Conservation (phyloP, 106 monocot genomes). For the Ottelia alismoides region DNA sequence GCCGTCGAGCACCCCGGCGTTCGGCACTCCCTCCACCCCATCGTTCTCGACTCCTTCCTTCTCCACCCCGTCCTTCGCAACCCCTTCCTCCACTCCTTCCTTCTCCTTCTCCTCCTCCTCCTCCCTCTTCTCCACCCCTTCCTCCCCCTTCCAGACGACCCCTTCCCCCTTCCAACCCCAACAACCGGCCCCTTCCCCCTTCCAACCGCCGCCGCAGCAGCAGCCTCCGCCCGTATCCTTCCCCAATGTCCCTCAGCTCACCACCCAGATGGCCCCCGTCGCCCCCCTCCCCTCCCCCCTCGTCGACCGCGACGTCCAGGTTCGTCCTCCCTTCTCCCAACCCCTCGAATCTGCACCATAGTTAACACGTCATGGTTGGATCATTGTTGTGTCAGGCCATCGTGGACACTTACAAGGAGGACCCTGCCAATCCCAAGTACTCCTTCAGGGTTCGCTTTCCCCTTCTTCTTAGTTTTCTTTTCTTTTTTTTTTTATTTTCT, state of each 20-base stretch:
- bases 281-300: slow-evolving; percentile 57
- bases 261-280: slow-evolving; percentile 93
- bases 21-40: slow-evolving; percentile 21
- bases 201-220: slow-evolving; percentile 27
- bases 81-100: slow-evolving; percentile 10
- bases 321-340: slow-evolving; percentile 2
- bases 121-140: slow-evolving; percentile 23
- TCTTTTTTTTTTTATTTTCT: no score
- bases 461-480: slow-evolving; percentile 12
- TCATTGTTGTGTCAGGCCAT: slow-evolving; percentile 37
- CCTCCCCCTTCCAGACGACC: slow-evolving; percentile 16
- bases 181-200: slow-evolving; percentile 15
- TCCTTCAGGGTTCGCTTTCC: slow-evolving; percentile 48
- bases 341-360: not conserved
- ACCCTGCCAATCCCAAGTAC: slow-evolving; percentile 78
- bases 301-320: slow-evolving; percentile 77
- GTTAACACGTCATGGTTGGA: not conserved
- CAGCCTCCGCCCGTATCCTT: slow-evolving; percentile 8
- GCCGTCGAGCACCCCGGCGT: slow-evolving; percentile 11
- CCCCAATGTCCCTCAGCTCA: slow-evolving; percentile 24
- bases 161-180: slow-evolving; percentile 10
- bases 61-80: slow-evolving; percentile 17
- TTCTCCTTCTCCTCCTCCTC: slow-evolving; percentile 27
- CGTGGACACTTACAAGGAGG: slow-evolving; percentile 83
- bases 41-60: slow-evolving; percentile 9